Evolutionary conservation across 768 basidiomycete genomes (phyloP).

Genomic region (Suillus placidus): DNA sequence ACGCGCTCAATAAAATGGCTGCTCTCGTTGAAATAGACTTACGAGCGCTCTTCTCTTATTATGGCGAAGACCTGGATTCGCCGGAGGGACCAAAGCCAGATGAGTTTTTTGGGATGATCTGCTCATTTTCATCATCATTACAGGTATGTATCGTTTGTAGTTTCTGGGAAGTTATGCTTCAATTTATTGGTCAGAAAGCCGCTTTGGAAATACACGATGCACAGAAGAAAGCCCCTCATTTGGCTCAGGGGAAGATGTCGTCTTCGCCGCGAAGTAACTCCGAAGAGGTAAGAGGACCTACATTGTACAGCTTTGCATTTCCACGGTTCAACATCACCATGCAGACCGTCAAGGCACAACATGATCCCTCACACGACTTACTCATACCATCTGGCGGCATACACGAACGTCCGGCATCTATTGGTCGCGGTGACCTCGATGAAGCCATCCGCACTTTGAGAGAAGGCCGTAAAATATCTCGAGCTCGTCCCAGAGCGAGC

Average conservation of each 20-base stretch:
- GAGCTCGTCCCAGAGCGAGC: conserved; percentile 18
- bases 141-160: conserved; percentile 46
- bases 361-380: conserved; percentile 28
- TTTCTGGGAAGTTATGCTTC: conserved; percentile 5
- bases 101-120: conserved; percentile 76
- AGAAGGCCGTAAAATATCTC: conserved; percentile 46
- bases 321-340: conserved; percentile 6
- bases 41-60: conserved; percentile 63
- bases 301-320: not conserved
- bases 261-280: not conserved
- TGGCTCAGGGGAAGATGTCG: not conserved
- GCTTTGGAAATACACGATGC: conserved; percentile 65
- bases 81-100: conserved; percentile 74
- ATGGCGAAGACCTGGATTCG: conserved; percentile 71
- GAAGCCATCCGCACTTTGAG: conserved; percentile 82
- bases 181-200: conserved; percentile 54
- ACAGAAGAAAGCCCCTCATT: not conserved
- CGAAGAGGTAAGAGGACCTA: conserved; percentile 13
- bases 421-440: conserved; percentile 81
- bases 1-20: conserved; percentile 68
- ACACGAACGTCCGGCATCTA: conserved; percentile 50
- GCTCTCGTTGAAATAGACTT: conserved; percentile 61
- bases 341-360: conserved; percentile 47
- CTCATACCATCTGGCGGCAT: conserved; percentile 43
- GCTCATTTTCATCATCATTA: conserved; percentile 73